A percentile compares a stretch with the other conserved stretches of the same genome.
phyloP scores from a whole-genome alignment of 345 rosid species.

The Brassica rapa region DNA sequence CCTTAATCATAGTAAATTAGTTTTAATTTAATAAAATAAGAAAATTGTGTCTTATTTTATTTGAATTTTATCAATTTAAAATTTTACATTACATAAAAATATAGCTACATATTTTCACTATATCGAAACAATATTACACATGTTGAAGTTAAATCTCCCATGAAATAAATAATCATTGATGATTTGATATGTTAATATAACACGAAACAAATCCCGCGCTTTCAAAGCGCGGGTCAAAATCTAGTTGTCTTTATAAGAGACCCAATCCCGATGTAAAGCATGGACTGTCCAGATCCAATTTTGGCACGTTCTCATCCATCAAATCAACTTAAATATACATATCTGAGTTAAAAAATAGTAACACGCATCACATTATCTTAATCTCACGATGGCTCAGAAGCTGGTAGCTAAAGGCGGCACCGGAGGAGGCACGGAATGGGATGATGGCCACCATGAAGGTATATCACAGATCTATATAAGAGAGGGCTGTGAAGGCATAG shows the following conservation, averaged over 20 bases:
- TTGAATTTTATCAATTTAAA: too few species aligned
- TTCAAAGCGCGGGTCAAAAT: too few species aligned
- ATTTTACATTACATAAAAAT: too few species aligned
- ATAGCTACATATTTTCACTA: too few species aligned
- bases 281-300: not conserved
- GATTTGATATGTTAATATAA: too few species aligned
- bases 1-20: too few species aligned
- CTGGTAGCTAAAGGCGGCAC: not conserved
- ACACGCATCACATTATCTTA: not conserved
- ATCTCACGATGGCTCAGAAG: not conserved
- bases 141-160: too few species aligned
- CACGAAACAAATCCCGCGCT: too few species aligned
- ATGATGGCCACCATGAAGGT: constrained; percentile 3
- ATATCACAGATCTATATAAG: constrained; percentile 2
- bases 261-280: not conserved
- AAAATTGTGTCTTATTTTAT: too few species aligned
- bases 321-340: not conserved
- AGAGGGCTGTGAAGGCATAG: constrained; percentile 1
- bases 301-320: not conserved
- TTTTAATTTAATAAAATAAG: too few species aligned
- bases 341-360: not conserved
- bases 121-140: too few species aligned
- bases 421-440: not conserved
- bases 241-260: not conserved
- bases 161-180: too few species aligned